Evolutionary conservation across 768 basidiomycete species (phyloP).

Genomic region (Tulasnella sp.): DNA sequence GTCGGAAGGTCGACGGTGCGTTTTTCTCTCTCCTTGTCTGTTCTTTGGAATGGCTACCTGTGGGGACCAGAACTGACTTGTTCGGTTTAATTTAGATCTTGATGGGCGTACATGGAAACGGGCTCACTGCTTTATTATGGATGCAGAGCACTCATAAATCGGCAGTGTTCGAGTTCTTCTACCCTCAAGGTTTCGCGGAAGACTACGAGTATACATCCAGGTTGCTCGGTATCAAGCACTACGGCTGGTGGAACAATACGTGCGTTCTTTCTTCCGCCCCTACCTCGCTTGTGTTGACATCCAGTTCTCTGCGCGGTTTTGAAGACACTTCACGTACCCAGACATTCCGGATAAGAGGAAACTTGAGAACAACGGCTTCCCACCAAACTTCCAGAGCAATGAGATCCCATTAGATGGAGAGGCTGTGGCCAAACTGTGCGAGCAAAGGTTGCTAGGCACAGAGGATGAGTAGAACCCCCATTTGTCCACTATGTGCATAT

Average conservation of each 20-base stretch:
- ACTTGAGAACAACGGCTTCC: neutral
- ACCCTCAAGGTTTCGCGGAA: constrained; percentile 68
- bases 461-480: too few species aligned
- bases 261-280: neutral
- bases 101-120: constrained; percentile 93
- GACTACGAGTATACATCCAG: constrained; percentile 56
- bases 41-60: neutral
- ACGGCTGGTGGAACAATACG: neutral
- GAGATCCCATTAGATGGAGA: neutral
- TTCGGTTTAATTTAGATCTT: constrained; percentile 50
- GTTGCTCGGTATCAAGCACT: neutral
- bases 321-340: too few species aligned
- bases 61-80: too few species aligned
- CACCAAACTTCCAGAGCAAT: neutral
- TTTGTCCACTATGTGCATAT: too few species aligned
- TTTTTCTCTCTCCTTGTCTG: neutral
- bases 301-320: neutral
- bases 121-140: constrained; percentile 79
- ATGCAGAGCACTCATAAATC: constrained; percentile 76
- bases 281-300: neutral
- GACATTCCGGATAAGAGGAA: too few species aligned
- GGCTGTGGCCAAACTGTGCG: neutral
- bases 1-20: constrained; percentile 79
- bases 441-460: neutral
- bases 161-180: constrained; percentile 91